Evolutionary conservation across 208 protist genomes (phyloP).

Genomic region (Perkinsela sp.): DNA sequence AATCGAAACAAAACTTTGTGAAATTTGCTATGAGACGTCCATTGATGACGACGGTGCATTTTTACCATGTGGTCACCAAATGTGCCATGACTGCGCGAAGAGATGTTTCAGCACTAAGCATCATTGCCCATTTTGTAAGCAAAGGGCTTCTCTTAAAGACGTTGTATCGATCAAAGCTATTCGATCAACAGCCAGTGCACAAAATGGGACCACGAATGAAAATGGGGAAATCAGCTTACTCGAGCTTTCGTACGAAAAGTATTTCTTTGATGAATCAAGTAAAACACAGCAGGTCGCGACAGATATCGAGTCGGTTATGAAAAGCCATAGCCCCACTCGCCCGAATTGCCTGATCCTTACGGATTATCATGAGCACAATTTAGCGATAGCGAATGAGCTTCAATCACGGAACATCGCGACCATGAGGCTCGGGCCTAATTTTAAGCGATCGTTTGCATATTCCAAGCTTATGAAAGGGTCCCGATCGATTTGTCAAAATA

Average conservation of each 20-base stretch:
- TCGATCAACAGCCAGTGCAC: background rate
- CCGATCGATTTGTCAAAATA: background rate
- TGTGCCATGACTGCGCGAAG: background rate
- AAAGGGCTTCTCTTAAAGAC: background rate
- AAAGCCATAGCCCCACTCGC: background rate
- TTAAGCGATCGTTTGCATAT: background rate
- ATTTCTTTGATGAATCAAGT: background rate
- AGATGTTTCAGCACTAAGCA: background rate
- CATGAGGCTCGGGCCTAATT: background rate
- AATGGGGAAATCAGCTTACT: background rate
- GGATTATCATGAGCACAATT: background rate
- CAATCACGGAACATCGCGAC: background rate
- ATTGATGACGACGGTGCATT: background rate
- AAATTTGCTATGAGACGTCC: too few relatives aligned
- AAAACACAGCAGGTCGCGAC: background rate
- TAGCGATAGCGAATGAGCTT: background rate
- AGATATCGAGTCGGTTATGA: background rate
- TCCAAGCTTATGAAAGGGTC: background rate
- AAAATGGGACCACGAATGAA: background rate
- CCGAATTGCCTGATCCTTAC: background rate
- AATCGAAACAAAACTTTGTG: too few relatives aligned
- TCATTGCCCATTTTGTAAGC: background rate
- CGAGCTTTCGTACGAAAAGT: background rate
- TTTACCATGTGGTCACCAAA: background rate
- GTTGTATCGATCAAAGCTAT: background rate